phyloP scores from a whole-genome alignment of 202 grass and related monocot species.

The Carex sylvatica region DNA sequence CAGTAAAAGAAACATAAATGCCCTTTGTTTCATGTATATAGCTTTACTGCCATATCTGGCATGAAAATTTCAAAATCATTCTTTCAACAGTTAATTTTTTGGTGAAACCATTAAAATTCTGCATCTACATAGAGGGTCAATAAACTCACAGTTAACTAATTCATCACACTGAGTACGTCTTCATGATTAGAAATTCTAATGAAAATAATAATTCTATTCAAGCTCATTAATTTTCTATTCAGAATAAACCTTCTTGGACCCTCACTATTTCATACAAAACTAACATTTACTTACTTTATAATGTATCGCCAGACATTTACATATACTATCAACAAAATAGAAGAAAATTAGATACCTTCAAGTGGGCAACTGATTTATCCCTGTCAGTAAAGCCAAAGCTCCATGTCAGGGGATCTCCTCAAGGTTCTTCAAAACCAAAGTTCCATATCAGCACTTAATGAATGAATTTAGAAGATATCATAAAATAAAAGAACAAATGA shows the following conservation, averaged over 20 bases:
- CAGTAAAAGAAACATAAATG: background rate
- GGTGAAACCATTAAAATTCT: background rate
- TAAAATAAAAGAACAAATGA: background rate
- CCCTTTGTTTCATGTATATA: background rate
- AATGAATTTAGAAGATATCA: background rate
- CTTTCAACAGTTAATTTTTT: background rate
- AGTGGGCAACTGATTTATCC: conserved; percentile 78
- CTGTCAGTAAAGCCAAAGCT: conserved; percentile 86
- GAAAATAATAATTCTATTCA: background rate
- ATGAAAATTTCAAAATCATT: background rate
- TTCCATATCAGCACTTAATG: background rate
- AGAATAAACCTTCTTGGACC: conserved; percentile 58
- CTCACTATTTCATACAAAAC: conserved; percentile 43
- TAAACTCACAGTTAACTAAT: background rate
- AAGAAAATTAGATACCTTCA: conserved; percentile 42
- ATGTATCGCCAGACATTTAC: background rate
- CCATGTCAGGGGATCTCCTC: conserved; percentile 87
- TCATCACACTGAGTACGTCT: background rate
- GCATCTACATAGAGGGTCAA: background rate
- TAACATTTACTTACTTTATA: background rate
- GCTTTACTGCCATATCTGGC: background rate
- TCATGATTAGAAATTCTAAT: background rate
- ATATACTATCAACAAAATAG: background rate
- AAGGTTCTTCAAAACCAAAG: conserved; percentile 45
- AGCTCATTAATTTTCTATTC: background rate